Conservation (phyloP, 441 rosid species). For the Adansonia madagascariensis region DNA sequence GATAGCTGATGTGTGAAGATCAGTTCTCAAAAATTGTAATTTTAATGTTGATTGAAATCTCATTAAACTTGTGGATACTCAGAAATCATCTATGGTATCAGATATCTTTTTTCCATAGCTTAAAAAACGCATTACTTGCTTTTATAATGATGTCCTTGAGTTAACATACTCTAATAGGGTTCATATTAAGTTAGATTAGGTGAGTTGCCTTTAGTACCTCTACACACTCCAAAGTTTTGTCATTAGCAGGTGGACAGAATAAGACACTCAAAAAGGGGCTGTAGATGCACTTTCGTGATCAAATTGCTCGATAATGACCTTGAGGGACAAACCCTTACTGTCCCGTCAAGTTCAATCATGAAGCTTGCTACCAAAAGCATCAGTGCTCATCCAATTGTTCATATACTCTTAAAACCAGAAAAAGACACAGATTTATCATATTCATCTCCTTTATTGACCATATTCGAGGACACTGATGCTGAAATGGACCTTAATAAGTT, state of each 20-base stretch:
- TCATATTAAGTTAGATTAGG: not conserved
- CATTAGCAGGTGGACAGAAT: conserved; percentile 12
- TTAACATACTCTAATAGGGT: not conserved
- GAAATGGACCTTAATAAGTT: conserved; percentile 15
- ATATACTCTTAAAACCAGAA: conserved; percentile 11
- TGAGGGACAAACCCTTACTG: conserved; percentile 16
- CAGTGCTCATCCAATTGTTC: not conserved
- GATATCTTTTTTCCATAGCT: not conserved
- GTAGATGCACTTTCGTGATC: conserved; percentile 22
- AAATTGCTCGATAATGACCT: conserved; percentile 17
- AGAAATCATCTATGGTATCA: not conserved
- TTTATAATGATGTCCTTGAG: not conserved
- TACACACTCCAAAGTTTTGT: not conserved
- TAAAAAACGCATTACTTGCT: not conserved
- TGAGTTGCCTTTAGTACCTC: not conserved
- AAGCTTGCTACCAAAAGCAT: conserved; percentile 25
- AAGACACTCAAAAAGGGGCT: conserved; percentile 20
- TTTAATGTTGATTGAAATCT: not conserved
- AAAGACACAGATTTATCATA: not conserved
- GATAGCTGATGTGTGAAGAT: not conserved
- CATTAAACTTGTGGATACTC: not conserved
- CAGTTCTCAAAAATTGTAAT: conserved; percentile 4
- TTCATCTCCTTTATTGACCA: conserved; percentile 9
- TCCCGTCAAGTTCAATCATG: conserved; percentile 20
- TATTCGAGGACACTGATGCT: not conserved